These are phyloP conservation scores for Lecanoromycetidae sp. DNA, from an alignment of 2,329 filamentous ascomycete species.

Conservation along the genomic window DNA sequence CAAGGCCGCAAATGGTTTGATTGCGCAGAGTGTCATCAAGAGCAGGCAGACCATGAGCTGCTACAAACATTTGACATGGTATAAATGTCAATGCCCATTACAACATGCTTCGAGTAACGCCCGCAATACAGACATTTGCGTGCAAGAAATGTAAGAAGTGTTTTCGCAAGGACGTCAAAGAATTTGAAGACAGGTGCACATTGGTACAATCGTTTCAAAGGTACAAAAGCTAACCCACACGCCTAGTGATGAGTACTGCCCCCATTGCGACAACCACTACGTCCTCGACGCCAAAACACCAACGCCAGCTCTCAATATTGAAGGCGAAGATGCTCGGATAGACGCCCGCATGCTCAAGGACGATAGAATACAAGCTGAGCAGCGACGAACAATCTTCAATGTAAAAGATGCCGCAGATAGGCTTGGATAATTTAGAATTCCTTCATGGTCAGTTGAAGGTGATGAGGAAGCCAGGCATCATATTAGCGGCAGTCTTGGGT, in stretches of 20 bases:
- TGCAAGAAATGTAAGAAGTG: slow-evolving; percentile 99
- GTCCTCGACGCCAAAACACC: slow-evolving; percentile 80
- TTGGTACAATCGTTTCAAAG: neutral
- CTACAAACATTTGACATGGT: slow-evolving; percentile 72
- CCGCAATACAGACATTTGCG: slow-evolving; percentile 52
- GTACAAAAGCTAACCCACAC: neutral
- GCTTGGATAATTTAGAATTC: slow-evolving; percentile 47
- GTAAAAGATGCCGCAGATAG: slow-evolving; percentile 62
- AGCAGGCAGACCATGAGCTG: slow-evolving; percentile 66
- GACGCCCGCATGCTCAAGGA: slow-evolving; percentile 87
- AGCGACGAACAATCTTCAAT: slow-evolving; percentile 59
- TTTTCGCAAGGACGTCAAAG: slow-evolving; percentile 83
- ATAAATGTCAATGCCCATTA: slow-evolving; percentile 8
- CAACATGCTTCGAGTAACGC: neutral
- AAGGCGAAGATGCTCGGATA: slow-evolving; percentile 78
- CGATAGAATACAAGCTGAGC: slow-evolving; percentile 55
- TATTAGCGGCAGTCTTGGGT: neutral
- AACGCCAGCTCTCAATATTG: slow-evolving; percentile 69
- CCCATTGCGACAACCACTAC: slow-evolving; percentile 97
- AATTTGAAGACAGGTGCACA: slow-evolving; percentile 69
- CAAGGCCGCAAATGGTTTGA: slow-evolving; percentile 98
- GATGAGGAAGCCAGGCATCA: neutral
- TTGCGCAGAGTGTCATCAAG: slow-evolving; percentile 85
- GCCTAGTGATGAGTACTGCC: slow-evolving; percentile 84
- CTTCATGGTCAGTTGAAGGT: neutral